These are phyloP conservation scores for Starmerella vaccinii DNA, from an alignment of 805 yeast species.

Conservation along the genomic window DNA sequence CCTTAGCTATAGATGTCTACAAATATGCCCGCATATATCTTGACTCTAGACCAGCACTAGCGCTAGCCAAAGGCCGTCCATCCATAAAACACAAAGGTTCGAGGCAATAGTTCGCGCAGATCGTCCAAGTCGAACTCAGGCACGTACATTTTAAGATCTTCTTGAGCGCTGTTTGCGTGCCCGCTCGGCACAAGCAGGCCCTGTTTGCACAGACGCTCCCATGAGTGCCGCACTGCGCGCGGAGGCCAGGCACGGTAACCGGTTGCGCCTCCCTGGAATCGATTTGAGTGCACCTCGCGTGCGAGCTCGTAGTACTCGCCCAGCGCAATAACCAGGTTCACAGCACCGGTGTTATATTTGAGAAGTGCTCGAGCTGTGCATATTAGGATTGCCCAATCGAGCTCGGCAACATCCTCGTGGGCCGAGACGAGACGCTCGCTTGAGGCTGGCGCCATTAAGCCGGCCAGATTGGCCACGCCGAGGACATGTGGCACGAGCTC, in stretches of 20 bases:
- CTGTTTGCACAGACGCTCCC: slow-evolving; percentile 58
- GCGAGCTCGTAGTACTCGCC: slow-evolving; percentile 61
- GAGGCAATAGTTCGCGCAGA: slow-evolving; percentile 27
- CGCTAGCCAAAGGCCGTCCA: slow-evolving; percentile 29
- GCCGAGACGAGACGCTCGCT: slow-evolving; percentile 15
- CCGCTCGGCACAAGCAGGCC: slow-evolving; percentile 39
- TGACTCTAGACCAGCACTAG: too few relatives aligned
- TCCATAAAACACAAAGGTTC: slow-evolving; percentile 34
- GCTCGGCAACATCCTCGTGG: slow-evolving; percentile 42
- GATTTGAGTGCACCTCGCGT: slow-evolving; percentile 36
- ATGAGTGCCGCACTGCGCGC: slow-evolving; percentile 51
- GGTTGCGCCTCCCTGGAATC: slow-evolving; percentile 20
- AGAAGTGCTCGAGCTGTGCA: slow-evolving; percentile 64
- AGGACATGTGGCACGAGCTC: slow-evolving; percentile 12
- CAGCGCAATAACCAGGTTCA: slow-evolving; percentile 67
- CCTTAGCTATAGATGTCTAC: background rate
- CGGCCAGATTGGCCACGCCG: slow-evolving; percentile 2
- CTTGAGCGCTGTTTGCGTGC: slow-evolving; percentile 36
- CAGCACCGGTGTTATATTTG: slow-evolving; percentile 46
- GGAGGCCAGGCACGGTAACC: slow-evolving; percentile 25
- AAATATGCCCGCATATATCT: too few relatives aligned
- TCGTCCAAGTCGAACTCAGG: slow-evolving; percentile 32
- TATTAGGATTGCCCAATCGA: slow-evolving; percentile 61
- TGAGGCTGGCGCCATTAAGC: slow-evolving; percentile 14
- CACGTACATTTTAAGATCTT: slow-evolving; percentile 29